Evolutionary conservation across 2,329 filamentous ascomycete genomes (phyloP).

Genomic region (Aspergillus pseudoglaucus): DNA sequence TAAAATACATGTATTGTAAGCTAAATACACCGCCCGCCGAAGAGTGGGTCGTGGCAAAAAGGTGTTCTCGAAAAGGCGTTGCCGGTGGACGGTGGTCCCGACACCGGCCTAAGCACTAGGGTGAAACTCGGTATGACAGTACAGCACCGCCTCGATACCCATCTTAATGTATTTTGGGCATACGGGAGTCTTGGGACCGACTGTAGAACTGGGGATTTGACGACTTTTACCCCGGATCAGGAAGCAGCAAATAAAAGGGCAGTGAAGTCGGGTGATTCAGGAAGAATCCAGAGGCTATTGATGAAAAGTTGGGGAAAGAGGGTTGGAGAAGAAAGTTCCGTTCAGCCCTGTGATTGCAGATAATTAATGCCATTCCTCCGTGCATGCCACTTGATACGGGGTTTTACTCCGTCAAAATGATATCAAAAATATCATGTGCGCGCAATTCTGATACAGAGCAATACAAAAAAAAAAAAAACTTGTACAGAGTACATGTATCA

Average conservation of each 20-base stretch:
- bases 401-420: neutral
- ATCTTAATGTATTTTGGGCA: neutral
- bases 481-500: too few species aligned
- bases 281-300: slow-evolving; percentile 12
- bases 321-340: neutral
- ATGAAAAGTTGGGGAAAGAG: neutral
- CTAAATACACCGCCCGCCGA: neutral
- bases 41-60: neutral
- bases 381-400: too few species aligned
- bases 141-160: neutral
- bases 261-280: slow-evolving; percentile 27
- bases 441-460: too few species aligned
- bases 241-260: slow-evolving; percentile 16
- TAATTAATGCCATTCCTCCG: too few species aligned
- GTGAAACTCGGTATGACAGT: neutral
- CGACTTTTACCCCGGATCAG: neutral
- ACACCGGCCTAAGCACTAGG: neutral
- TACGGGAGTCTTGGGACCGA: neutral
- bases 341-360: slow-evolving; percentile 2
- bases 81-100: neutral
- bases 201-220: neutral
- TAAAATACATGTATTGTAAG: neutral
- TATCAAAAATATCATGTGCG: too few species aligned
- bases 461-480: too few species aligned
- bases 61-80: too few species aligned